Evolutionary conservation across 805 yeast genomes (phyloP).

Genomic region (Metschnikowia lachancei): DNA sequence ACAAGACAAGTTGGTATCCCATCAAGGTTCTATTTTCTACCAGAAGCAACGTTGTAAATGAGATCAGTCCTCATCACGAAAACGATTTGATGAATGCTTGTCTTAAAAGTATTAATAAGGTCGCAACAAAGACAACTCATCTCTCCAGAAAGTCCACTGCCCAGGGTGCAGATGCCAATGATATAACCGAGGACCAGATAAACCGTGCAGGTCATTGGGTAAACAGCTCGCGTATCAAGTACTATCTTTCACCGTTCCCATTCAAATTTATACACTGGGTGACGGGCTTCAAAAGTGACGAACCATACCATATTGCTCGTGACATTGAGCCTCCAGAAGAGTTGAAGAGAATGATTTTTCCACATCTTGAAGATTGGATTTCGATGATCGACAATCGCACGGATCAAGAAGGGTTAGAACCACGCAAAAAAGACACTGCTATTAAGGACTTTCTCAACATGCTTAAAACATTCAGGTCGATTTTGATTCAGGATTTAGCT

Average conservation of each 20-base stretch:
- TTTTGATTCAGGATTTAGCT: constrained; percentile 7
- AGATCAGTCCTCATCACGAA: constrained; percentile 1
- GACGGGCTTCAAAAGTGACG: constrained; percentile 2
- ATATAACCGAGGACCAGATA: constrained; percentile 1
- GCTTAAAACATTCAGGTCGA: constrained; percentile 2
- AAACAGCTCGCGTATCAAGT: neutral
- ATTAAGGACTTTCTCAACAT: neutral
- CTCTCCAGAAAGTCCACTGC: neutral
- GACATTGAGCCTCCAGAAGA: constrained; percentile 5
- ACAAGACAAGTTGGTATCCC: neutral
- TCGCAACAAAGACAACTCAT: neutral
- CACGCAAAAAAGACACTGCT: neutral
- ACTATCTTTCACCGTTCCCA: neutral
- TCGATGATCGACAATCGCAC: neutral
- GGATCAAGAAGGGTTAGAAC: neutral
- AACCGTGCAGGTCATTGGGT: constrained; percentile 4
- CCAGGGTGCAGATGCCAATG: constrained; percentile 1
- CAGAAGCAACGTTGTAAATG: neutral
- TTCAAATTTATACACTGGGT: neutral
- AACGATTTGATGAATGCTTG: neutral
- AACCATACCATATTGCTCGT: constrained; percentile 3
- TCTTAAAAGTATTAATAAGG: neutral
- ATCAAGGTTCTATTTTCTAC: neutral
- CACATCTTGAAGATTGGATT: constrained; percentile 3
- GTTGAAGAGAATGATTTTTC: constrained; percentile 5